Conservation (phyloP, 2,329 filamentous ascomycete genomes). For the Emmonsiellopsis sp. region DNA sequence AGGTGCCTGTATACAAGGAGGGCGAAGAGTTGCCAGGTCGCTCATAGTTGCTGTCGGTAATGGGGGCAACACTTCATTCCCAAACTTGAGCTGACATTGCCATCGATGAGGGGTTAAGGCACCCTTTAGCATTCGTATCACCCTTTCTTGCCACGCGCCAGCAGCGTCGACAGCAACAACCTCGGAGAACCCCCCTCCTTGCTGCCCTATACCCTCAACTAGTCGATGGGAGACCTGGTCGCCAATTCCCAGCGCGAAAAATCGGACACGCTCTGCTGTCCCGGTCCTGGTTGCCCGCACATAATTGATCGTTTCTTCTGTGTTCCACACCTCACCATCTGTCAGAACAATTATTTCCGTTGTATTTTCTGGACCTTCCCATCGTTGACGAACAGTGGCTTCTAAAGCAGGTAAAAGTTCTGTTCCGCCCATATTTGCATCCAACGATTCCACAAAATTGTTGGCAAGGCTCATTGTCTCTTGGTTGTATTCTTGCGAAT, state of each 20-base stretch:
- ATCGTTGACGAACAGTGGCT: not conserved
- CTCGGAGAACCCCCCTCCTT: not conserved
- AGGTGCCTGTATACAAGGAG: not conserved
- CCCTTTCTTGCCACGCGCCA: not conserved
- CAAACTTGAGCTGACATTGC: not conserved
- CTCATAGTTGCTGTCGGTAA: not conserved
- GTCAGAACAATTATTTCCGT: constrained; percentile 6
- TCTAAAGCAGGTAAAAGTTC: constrained; percentile 4
- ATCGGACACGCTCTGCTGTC: too few relatives aligned
- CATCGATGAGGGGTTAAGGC: not conserved
- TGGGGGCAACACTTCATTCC: not conserved
- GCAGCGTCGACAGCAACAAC: not conserved
- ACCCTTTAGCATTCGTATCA: not conserved
- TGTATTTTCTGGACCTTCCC: not conserved
- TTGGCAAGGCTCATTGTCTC: not conserved
- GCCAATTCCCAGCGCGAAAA: too few relatives aligned
- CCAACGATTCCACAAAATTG: too few relatives aligned
- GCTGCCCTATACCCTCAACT: not conserved
- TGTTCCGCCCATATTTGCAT: constrained; percentile 4
- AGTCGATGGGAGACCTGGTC: not conserved
- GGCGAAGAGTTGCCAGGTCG: not conserved
- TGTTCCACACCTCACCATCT: constrained; percentile 8
- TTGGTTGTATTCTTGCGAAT: too few relatives aligned
- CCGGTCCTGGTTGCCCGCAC: not conserved
- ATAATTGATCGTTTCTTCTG: constrained; percentile 1